phyloP scores from a whole-genome alignment of 2,329 filamentous ascomycete species.

The Fusarium graminum region DNA sequence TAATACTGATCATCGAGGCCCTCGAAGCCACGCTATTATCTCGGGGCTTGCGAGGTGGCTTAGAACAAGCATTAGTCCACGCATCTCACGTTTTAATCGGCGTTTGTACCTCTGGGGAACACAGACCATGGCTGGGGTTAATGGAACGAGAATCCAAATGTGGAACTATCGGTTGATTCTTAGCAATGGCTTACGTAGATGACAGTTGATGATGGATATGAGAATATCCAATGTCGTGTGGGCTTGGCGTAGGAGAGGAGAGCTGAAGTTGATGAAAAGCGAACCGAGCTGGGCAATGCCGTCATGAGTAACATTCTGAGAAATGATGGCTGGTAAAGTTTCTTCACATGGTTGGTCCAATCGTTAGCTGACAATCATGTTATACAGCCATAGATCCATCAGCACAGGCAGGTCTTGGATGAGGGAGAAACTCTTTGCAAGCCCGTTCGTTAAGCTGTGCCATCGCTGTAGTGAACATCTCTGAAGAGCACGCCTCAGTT shows the following conservation, averaged over 20 bases:
- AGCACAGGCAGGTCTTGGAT: constrained; percentile 18
- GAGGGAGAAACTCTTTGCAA: constrained; percentile 1
- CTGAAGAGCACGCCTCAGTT: neutral
- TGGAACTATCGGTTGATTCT: constrained; percentile 32
- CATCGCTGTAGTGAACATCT: neutral
- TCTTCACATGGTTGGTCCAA: constrained; percentile 17
- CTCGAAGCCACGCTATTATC: constrained; percentile 9
- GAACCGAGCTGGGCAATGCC: constrained; percentile 19
- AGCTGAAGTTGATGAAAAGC: constrained; percentile 3
- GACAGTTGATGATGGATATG: constrained; percentile 19
- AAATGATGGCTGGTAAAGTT: constrained; percentile 42
- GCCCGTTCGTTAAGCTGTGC: neutral
- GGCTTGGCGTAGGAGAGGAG: constrained; percentile 1
- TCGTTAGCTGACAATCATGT: constrained; percentile 27
- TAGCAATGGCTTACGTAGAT: constrained; percentile 14
- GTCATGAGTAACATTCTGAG: constrained; percentile 27
- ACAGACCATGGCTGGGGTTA: constrained; percentile 26
- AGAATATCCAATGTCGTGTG: constrained; percentile 11
- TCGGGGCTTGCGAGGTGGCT: constrained; percentile 35
- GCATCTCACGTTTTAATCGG: constrained; percentile 5
- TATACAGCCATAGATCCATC: constrained; percentile 17
- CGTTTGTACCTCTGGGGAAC: constrained; percentile 5
- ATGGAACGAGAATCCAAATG: constrained; percentile 27
- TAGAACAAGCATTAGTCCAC: constrained; percentile 1
- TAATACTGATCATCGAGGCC: neutral